Evolutionary conservation across 768 basidiomycete species (phyloP).

Genomic region (Tylopilus vinaceipallidus): DNA sequence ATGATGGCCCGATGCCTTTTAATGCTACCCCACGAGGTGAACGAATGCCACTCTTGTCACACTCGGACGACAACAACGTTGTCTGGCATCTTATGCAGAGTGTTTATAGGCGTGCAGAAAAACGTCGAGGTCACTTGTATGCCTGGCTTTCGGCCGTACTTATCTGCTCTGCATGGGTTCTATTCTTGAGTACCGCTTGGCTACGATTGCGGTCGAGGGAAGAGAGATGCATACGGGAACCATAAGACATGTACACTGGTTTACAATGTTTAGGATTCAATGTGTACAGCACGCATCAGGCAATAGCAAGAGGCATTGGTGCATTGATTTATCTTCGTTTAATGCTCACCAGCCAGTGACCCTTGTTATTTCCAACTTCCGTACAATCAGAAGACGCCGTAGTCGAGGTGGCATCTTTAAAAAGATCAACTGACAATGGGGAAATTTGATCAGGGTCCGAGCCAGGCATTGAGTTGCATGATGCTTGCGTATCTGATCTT

Average conservation of each 20-base stretch:
- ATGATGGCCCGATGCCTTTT: background rate
- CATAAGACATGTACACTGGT: background rate
- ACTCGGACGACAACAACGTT: background rate
- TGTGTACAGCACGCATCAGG: background rate
- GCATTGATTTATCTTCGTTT: conserved; percentile 15
- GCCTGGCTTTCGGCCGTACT: conserved; percentile 40
- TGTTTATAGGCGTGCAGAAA: conserved; percentile 33
- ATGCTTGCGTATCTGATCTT: conserved; percentile 4
- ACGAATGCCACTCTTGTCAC: conserved; percentile 14
- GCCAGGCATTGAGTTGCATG: background rate
- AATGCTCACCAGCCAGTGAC: conserved; percentile 33
- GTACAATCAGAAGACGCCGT: conserved; percentile 32
- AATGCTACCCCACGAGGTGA: conserved; percentile 1
- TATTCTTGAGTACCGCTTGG: conserved; percentile 65
- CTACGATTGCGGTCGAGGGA: conserved; percentile 48
- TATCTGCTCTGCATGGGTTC: conserved; percentile 55
- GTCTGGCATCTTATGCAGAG: conserved; percentile 13
- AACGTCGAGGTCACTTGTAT: conserved; percentile 50
- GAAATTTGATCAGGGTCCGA: conserved; percentile 15
- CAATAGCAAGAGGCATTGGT: background rate
- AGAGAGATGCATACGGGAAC: conserved; percentile 22
- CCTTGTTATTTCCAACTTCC: conserved; percentile 30
- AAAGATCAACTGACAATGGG: conserved; percentile 21
- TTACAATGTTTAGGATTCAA: background rate
- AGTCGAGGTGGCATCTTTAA: conserved; percentile 26